A percentile compares a stretch with the other conserved stretches of the same genome.
phyloP scores from a whole-genome alignment of 495 filamentous ascomycete genomes.

The Penicillium ucsense region DNA sequence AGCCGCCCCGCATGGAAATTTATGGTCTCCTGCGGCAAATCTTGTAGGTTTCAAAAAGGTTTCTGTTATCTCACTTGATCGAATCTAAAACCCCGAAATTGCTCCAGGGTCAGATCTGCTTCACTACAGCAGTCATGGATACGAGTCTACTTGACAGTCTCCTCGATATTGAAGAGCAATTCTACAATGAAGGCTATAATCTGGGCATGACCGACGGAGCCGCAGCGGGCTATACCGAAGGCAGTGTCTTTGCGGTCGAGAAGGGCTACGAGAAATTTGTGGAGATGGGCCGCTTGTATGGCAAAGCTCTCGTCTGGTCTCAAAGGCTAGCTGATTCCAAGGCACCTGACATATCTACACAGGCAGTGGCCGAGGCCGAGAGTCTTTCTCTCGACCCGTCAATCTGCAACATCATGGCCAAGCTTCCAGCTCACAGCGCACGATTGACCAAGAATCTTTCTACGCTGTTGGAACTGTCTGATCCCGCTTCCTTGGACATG shows the following conservation, averaged over 20 bases:
- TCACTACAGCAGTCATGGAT: conserved; percentile 19
- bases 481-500: conserved; percentile 66
- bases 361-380: conserved; percentile 5
- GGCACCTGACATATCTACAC: conserved; percentile 6
- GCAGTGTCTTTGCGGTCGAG: conserved; percentile 78
- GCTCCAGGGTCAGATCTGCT: too few species aligned
- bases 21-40: background rate
- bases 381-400: conserved; percentile 19
- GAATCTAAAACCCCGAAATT: too few species aligned
- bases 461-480: conserved; percentile 63
- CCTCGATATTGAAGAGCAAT: conserved; percentile 70
- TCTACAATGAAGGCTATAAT: conserved; percentile 75
- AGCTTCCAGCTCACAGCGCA: conserved; percentile 43
- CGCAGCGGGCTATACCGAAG: conserved; percentile 75
- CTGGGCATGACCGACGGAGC: conserved; percentile 69
- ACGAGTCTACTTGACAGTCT: conserved; percentile 58
- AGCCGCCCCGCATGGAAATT: conserved; percentile 15
- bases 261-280: conserved; percentile 89
- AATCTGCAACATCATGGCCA: conserved; percentile 30
- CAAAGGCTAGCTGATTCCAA: conserved; percentile 39
- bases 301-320: conserved; percentile 75
- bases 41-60: background rate
- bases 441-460: conserved; percentile 66
- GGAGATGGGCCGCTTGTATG: conserved; percentile 69
- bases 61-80: too few species aligned